phyloP scores from a whole-genome alignment of 257 asterid genomes.

The Plantago ovata region DNA sequence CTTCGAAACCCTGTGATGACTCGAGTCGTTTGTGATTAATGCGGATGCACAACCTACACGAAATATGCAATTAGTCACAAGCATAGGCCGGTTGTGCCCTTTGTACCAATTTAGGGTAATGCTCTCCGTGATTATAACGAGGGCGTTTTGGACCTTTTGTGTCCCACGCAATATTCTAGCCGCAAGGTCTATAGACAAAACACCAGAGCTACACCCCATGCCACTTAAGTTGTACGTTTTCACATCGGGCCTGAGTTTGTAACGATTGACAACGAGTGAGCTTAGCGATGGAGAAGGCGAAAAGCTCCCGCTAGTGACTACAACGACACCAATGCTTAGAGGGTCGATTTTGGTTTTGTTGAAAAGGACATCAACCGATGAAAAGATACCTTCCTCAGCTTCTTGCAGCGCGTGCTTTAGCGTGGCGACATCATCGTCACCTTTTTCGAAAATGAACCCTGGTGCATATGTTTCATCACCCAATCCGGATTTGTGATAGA shows the following conservation, averaged over 20 bases:
- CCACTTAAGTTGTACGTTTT: constrained; percentile 64
- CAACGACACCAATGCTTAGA: constrained; percentile 37
- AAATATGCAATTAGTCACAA: constrained; percentile 60
- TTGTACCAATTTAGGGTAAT: constrained; percentile 60
- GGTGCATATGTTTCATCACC: constrained; percentile 72
- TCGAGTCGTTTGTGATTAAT: constrained; percentile 42
- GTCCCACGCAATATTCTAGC: constrained; percentile 47
- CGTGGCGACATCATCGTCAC: constrained; percentile 21
- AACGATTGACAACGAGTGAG: constrained; percentile 46
- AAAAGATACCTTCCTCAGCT: constrained; percentile 54
- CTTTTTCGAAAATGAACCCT: constrained; percentile 42
- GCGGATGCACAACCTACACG: constrained; percentile 67
- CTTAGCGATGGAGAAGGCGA: constrained; percentile 58
- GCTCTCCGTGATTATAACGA: constrained; percentile 52
- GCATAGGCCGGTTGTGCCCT: constrained; percentile 63
- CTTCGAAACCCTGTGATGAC: constrained; percentile 33
- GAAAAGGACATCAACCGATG: constrained; percentile 44
- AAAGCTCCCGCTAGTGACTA: constrained; percentile 57
- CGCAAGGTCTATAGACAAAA: constrained; percentile 46
- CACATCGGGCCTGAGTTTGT: constrained; percentile 47
- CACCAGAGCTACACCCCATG: constrained; percentile 75
- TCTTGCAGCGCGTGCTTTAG: constrained; percentile 49
- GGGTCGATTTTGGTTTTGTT: constrained; percentile 40
- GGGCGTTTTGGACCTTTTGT: constrained; percentile 42
- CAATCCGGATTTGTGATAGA: constrained; percentile 50